Base-by-base conservation (phyloP, 2,329 filamentous ascomycete species). In the Aspergillus niger region DNA sequence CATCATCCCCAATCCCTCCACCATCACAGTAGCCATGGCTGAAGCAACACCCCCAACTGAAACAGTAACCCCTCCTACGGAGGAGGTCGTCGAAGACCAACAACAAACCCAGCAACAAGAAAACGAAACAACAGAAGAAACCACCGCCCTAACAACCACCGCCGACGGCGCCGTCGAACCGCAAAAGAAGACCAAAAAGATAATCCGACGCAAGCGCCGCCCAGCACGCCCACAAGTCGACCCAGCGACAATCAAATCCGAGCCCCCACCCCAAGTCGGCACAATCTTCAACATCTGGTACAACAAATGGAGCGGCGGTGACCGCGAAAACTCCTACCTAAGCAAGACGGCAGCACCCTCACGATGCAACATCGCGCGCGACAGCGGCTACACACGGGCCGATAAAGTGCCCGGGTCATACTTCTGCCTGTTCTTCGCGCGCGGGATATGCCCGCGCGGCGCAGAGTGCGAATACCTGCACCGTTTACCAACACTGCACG, bases 241-340 rank as follows among this genome's bases (percentile, higher is more conserved):
- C 72, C 87, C 92, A 1, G 87, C 89, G 43, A 89, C 89, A 47
- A 85, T 96, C 78, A 91, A 90, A 69, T 89, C 89, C 36, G 92
- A 97, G 69, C 90, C 91, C 3, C 92, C 93, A 15, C 91, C 91
- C 1, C 93, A 98, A 71, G 98, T 94, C 0, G 95, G 95, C 56
- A 96, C 91, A 0, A 92, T 93, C 60, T 99, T 95, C 84, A 99
- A 99, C 78, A 96, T 96, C 72, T 97, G 93, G 94, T 97, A 97
- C 80, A 97, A 97, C 81, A 98, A 97, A 79, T 98, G 94, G 93
- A 90, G 89, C 0, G 95, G 95, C 67, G 95, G 95, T 71, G 95
- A 99, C 77, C 87, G 92, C 62, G 94, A 98, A 73, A 92, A 96
- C 80, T 92, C 93, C 69, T 92, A 94, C 72, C 85, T 92, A 3